Conservation (phyloP, 1,284 basidiomycete species). For the Exobasidium cylindrosporum region DNA sequence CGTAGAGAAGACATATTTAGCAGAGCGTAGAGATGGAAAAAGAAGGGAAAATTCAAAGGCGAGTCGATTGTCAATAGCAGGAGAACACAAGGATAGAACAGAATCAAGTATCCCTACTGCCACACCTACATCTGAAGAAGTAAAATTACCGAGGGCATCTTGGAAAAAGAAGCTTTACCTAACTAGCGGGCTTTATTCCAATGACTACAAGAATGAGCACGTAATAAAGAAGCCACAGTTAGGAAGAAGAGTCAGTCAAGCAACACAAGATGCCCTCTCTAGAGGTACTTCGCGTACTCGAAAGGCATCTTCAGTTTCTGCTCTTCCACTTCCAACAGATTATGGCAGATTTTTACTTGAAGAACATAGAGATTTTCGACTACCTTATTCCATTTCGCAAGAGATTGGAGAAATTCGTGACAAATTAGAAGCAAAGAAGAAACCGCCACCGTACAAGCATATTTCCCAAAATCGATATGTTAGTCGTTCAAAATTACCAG, state of each 20-base stretch:
- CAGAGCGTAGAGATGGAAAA: background rate
- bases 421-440: conserved; percentile 30
- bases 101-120: no score
- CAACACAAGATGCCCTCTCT: background rate
- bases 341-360: conserved; percentile 13
- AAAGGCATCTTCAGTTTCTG: background rate
- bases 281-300: background rate
- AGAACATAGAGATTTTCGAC: conserved; percentile 33
- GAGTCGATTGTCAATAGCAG: background rate
- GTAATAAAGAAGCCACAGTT: background rate
- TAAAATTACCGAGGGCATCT: background rate
- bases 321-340: conserved; percentile 7
- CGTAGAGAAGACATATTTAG: background rate
- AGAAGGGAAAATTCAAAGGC: background rate
- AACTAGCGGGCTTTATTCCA: conserved; percentile 8
- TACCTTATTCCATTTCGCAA: conserved; percentile 28
- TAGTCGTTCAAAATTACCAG: conserved; percentile 35
- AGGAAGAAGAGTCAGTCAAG: background rate
- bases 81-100: background rate
- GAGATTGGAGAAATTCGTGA: conserved; percentile 28
- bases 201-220: background rate
- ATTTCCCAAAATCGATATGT: conserved; percentile 42
- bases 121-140: no score
- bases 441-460: conserved; percentile 36
- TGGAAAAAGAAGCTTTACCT: conserved; percentile 5